A percentile compares a stretch with the other conserved stretches of the same genome.
Evolutionary conservation across 331 rosid genomes (phyloP).

Genomic region (Arachis monticola): DNA sequence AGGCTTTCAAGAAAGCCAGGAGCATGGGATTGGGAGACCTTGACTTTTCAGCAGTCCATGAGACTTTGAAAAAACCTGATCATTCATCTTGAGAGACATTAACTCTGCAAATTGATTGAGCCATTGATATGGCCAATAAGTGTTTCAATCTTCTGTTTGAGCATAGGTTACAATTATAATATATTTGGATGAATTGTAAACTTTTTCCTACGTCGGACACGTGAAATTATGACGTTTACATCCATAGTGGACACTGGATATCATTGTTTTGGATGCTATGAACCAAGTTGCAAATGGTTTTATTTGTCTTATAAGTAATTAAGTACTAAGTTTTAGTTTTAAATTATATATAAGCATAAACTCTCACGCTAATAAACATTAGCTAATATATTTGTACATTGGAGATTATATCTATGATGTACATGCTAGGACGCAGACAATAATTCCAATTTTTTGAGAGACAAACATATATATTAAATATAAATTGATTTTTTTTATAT

Average conservation of each 20-base stretch:
- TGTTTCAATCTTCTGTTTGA: slow-evolving; percentile 14
- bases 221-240: background rate
- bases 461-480: too few relatives aligned
- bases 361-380: too few relatives aligned
- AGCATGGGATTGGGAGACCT: slow-evolving; percentile 83
- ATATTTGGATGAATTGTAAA: slow-evolving; percentile 9
- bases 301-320: too few relatives aligned
- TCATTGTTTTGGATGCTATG: background rate
- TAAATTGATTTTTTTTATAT: too few relatives aligned
- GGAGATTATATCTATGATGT: too few relatives aligned
- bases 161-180: slow-evolving; percentile 18
- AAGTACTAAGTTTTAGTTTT: too few relatives aligned
- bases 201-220: background rate
- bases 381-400: too few relatives aligned
- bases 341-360: too few relatives aligned
- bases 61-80: slow-evolving; percentile 53
- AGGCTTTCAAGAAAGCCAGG: slow-evolving; percentile 90
- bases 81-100: slow-evolving; percentile 38
- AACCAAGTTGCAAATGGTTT: background rate
- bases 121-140: slow-evolving; percentile 26
- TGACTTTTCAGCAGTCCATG: slow-evolving; percentile 82
- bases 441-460: too few relatives aligned
- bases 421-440: too few relatives aligned
- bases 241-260: background rate
- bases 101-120: slow-evolving; percentile 27